phyloP scores from a whole-genome alignment of 1,284 basidiomycete genomes.

The Pseudozyma thailandica region DNA sequence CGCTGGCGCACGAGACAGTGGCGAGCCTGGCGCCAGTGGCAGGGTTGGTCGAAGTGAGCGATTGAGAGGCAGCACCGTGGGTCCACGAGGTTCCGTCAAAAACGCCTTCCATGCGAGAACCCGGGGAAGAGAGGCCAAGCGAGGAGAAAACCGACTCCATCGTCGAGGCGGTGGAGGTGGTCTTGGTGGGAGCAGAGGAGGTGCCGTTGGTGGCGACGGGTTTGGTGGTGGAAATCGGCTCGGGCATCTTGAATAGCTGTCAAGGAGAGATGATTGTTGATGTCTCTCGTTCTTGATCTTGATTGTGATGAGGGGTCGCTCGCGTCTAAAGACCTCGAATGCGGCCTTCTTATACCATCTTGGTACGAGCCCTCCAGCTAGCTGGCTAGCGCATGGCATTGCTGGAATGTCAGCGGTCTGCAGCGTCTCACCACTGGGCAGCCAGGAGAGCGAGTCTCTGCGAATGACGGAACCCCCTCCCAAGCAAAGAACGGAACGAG shows the following conservation, averaged over 20 bases:
- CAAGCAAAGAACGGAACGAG: too few relatives aligned
- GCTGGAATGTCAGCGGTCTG: too few relatives aligned
- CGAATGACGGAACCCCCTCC: too few relatives aligned
- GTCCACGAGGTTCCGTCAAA: constrained; percentile 52
- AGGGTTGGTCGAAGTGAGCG: constrained; percentile 50
- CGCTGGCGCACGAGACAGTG: constrained; percentile 72
- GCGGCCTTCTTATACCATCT: too few relatives aligned
- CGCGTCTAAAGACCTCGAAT: too few relatives aligned
- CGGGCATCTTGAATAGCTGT: constrained; percentile 33
- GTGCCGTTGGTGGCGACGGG: neutral
- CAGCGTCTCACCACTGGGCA: too few relatives aligned
- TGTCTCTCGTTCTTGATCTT: too few relatives aligned
- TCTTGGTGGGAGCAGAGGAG: neutral
- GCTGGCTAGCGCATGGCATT: too few relatives aligned
- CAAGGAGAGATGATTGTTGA: too few relatives aligned
- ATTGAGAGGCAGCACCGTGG: constrained; percentile 25
- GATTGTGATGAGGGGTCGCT: neutral
- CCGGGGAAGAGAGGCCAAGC: constrained; percentile 37
- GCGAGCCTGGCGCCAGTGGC: constrained; percentile 58
- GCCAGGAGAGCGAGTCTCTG: too few relatives aligned
- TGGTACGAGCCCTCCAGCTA: too few relatives aligned
- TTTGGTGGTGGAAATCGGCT: constrained; percentile 19
- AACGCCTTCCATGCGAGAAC: constrained; percentile 46
- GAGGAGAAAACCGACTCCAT: constrained; percentile 26
- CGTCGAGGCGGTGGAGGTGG: constrained; percentile 1